Conservation (phyloP, 192 early-diverging fungal species). For the Entophlyctis luteolus region DNA sequence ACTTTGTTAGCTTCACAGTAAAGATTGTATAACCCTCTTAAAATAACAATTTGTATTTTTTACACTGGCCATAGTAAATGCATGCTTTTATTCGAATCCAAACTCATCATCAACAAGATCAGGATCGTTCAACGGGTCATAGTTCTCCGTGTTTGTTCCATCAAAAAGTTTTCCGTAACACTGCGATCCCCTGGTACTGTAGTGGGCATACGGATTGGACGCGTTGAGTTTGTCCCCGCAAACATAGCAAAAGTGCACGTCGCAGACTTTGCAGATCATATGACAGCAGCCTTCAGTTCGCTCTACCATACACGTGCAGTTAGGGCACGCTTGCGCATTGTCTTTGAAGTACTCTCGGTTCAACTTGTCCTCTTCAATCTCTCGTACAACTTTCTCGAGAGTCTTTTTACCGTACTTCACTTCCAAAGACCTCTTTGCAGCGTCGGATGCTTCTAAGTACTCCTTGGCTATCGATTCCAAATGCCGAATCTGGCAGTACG, state of each 20-base stretch:
- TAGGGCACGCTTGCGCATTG: slow-evolving; percentile 38
- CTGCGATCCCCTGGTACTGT: neutral
- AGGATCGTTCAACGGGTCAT: slow-evolving; percentile 7
- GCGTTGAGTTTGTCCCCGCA: slow-evolving; percentile 20
- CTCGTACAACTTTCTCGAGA: slow-evolving; percentile 19
- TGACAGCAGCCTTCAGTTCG: slow-evolving; percentile 33
- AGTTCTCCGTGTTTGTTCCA: neutral
- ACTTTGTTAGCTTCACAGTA: too few species aligned
- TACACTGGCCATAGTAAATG: too few species aligned
- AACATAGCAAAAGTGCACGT: slow-evolving; percentile 37
- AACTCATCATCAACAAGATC: neutral
- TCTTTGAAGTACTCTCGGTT: slow-evolving; percentile 19
- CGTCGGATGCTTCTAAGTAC: slow-evolving; percentile 18
- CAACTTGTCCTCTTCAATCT: slow-evolving; percentile 25
- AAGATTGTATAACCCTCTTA: too few species aligned
- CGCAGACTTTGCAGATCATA: slow-evolving; percentile 34
- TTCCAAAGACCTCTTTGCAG: slow-evolving; percentile 12
- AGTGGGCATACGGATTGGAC: slow-evolving; percentile 15
- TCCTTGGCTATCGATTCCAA: slow-evolving; percentile 11
- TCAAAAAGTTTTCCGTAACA: slow-evolving; percentile 23
- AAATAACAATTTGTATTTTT: too few species aligned
- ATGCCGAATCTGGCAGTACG: slow-evolving; percentile 33
- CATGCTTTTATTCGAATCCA: too few species aligned
- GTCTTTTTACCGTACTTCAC: slow-evolving; percentile 33
- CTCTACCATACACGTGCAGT: slow-evolving; percentile 1